Evolutionary conservation across 2,329 filamentous ascomycete species (phyloP), one percentile per base, ranked within the genome.

Genomic region (Aspergillus flavus): DNA sequence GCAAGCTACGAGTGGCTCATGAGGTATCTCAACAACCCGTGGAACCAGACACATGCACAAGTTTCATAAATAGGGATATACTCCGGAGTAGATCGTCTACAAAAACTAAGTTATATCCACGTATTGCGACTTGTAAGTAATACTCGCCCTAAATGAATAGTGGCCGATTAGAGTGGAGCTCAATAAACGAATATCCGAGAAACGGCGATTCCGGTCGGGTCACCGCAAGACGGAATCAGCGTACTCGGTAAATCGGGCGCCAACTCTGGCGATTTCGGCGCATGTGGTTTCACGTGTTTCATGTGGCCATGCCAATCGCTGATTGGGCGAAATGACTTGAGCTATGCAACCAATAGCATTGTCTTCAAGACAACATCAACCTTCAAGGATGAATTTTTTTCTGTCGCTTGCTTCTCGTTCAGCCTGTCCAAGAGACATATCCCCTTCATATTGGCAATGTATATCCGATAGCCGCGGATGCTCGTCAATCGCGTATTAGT

Each of bases 1-100:
- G 90, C 91, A 28, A 87, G 92, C 6, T 97, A 97, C 75, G 94
- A 97, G 79, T 93, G 91, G 88, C 86, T 92, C 72, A 94, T 97
- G 91, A 78, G 73, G 62, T 70, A 69, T 59, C 68, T 81, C 36
- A 73, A 72, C 50, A 62, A 68, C 39, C 52, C 69, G 16, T 70
- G 58, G 63, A 66, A 61, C 48, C 50, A 65, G 60, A 55, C 55
- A 41, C 61, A 58, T 36, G 36, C n/a, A 43, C 34, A 58, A 32
- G 57, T 61, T 30, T 55, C 55, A 45, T 61, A 61, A 54, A 64
- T 70, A 59, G 53, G 69, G 64, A 61, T 50, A 60, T 50, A 36
- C 34, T 36, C 14, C 5, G 34, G 34, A 36, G 34, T 16, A 36
- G 36, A 23, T 52, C 23, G 32, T 36, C 32, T 32, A 55, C 23